Evolutionary conservation across 83 land plant genomes (phyloP), one percentile per base, ranked within the genome.

Genomic region (Isoetes engelmannii): DNA sequence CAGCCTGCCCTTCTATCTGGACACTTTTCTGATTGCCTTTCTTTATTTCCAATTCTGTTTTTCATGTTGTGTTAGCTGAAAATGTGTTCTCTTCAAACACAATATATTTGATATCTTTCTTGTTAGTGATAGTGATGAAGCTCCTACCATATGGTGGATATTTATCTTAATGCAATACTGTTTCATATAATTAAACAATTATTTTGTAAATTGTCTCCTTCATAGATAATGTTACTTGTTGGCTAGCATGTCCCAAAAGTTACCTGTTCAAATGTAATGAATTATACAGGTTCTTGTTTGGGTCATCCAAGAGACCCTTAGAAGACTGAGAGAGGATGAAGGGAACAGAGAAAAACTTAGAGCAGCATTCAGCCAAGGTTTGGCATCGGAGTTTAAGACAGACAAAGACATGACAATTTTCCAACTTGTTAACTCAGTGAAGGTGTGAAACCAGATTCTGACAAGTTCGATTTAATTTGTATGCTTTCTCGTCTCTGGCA

Each of bases 281-380:
- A 4, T n/a, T 0, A 6, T 51, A 51, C 71, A 74, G 76, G 69
- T 74, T 44, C 45, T 74, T 12, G 74, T 48, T 45, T 74, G 71
- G 69, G 45, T 67, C 37, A 54, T 47, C 13, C 53, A 18, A 41
- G 76, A 67, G 47, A 45, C 67, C 12, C 45, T 65, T 10, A 43
- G 12, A 5, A 17, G 76, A 6, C 54, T 48, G 5, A 44, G 53
- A 4, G 41, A 7, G 4, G 42, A 67, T 4, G 67, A 43, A 56
- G 45, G 21, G 10, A 67, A 74, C 13, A 67, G 61, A 44, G 72
- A 74, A 41, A 47, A 4, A 50, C 47, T 74, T 48, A 61, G 63
- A 6, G 19, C 28, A 55, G 70, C 73, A 42, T 67, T 74, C 44
- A 64, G 66, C 51, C 47, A 43, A n/a, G 72, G 47, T 55, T 56